phyloP scores from a whole-genome alignment of 78 protist species.

The Monocercomonoides exilis region DNA sequence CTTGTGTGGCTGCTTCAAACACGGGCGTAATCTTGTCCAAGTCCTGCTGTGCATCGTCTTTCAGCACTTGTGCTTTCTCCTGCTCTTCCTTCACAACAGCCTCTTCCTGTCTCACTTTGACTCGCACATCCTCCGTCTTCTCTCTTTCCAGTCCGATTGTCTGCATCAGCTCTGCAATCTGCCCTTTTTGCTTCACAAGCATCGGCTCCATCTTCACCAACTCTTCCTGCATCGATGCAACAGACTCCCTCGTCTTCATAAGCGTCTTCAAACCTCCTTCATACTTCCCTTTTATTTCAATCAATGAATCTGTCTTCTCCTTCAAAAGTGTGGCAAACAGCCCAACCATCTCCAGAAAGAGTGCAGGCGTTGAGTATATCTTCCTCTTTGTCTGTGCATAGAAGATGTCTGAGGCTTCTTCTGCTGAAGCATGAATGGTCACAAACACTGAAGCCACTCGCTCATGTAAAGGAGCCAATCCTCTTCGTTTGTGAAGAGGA shows the following conservation, averaged over 20 bases:
- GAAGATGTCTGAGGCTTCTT: background rate
- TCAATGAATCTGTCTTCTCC: constrained; percentile 16
- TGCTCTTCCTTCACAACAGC: background rate
- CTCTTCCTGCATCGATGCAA: constrained; percentile 26
- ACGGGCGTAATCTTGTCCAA: constrained; percentile 33
- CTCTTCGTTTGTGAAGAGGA: background rate
- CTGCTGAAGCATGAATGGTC: background rate
- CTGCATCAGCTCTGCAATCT: constrained; percentile 5
- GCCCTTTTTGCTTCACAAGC: background rate
- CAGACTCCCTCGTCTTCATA: background rate
- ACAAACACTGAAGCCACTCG: background rate
- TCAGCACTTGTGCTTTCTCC: background rate
- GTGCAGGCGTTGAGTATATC: constrained; percentile 55
- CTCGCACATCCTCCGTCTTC: background rate
- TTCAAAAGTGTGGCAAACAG: constrained; percentile 27
- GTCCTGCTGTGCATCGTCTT: constrained; percentile 21
- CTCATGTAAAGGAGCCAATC: background rate
- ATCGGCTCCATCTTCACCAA: constrained; percentile 11
- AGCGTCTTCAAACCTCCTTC: constrained; percentile 7
- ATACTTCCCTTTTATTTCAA: background rate
- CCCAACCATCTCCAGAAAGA: constrained; percentile 55
- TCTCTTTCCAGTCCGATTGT: background rate
- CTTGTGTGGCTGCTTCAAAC: constrained; percentile 24
- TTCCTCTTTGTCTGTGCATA: constrained; percentile 22
- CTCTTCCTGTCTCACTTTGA: background rate